These are phyloP conservation scores for Ophiostoma australiae DNA, from an alignment of 2,329 filamentous ascomycete species.

Conservation along the genomic window DNA sequence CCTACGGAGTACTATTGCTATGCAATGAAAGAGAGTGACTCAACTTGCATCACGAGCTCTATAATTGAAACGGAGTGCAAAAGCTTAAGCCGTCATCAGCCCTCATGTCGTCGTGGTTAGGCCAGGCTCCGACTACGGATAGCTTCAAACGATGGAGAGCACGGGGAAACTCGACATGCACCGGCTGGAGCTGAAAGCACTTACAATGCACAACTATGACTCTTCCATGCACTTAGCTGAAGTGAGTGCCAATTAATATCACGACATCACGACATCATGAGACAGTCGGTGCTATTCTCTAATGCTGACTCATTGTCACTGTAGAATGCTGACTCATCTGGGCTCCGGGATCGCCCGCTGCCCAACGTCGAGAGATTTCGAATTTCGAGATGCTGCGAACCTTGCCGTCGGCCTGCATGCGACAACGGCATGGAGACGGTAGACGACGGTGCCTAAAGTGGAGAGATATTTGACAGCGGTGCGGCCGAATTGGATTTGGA, in stretches of 20 bases:
- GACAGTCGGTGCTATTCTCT: no score
- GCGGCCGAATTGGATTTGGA: not conserved
- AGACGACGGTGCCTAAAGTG: conserved; percentile 2
- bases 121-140: not conserved
- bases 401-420: no score
- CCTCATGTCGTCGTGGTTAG: not conserved
- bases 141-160: not conserved
- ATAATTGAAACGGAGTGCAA: not conserved
- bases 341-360: no score
- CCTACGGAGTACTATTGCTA: no score
- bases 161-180: not conserved
- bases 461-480: conserved; percentile 1
- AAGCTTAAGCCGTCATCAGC: not conserved
- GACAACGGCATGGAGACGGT: not conserved
- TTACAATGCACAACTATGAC: not conserved
- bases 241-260: no score
- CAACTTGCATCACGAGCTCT: not conserved
- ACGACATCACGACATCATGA: not conserved
- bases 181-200: not conserved
- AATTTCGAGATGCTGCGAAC: no score
- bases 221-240: not conserved
- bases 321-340: no score
- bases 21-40: not conserved
- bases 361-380: no score
- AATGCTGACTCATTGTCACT: no score